Percentiles rank a stretch among this genome's conserved stretches.
These are phyloP conservation scores for Phytophthora cactorum DNA, from an alignment of 352 stramenopile genomes.

Conservation along the genomic window DNA sequence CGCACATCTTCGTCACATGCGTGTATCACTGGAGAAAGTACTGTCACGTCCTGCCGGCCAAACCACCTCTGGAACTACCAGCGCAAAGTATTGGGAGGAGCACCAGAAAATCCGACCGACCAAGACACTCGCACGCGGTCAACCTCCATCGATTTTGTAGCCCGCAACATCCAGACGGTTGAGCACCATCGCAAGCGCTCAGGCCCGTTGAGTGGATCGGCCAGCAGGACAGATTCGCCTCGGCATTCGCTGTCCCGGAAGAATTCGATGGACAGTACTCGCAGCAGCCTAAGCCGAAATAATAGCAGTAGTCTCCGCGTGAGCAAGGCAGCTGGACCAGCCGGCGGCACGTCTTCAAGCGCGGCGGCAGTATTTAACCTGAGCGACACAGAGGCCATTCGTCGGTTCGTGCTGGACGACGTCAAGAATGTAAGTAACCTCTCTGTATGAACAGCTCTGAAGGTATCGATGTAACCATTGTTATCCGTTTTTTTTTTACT, in stretches of 20 bases:
- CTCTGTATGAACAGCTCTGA: not conserved
- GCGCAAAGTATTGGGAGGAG: slow-evolving; percentile 20
- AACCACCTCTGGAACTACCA: slow-evolving; percentile 32
- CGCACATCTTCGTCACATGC: slow-evolving; percentile 47
- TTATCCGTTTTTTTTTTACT: not conserved
- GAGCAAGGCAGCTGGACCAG: slow-evolving; percentile 23
- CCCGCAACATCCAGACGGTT: slow-evolving; percentile 45
- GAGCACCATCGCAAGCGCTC: slow-evolving; percentile 47
- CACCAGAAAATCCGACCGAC: slow-evolving; percentile 5
- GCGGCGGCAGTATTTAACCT: slow-evolving; percentile 42
- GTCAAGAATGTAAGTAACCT: slow-evolving; percentile 60
- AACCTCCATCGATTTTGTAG: slow-evolving; percentile 46
- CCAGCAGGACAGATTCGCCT: slow-evolving; percentile 34
- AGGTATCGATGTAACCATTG: slow-evolving; percentile 2
- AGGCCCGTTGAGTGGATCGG: slow-evolving; percentile 30
- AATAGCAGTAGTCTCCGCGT: slow-evolving; percentile 36
- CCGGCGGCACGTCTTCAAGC: slow-evolving; percentile 11
- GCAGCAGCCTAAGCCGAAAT: slow-evolving; percentile 25
- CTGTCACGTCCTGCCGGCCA: slow-evolving; percentile 6
- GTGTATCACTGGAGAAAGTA: slow-evolving; percentile 34
- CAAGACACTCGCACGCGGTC: slow-evolving; percentile 38
- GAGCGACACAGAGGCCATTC: slow-evolving; percentile 72
- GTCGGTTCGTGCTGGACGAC: slow-evolving; percentile 66
- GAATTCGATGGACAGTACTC: slow-evolving; percentile 36
- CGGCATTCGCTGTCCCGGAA: slow-evolving; percentile 36